These are phyloP conservation scores for Xerocomus minutiporus DNA, from an alignment of 1,284 basidiomycete genomes.

Conservation along the genomic window DNA sequence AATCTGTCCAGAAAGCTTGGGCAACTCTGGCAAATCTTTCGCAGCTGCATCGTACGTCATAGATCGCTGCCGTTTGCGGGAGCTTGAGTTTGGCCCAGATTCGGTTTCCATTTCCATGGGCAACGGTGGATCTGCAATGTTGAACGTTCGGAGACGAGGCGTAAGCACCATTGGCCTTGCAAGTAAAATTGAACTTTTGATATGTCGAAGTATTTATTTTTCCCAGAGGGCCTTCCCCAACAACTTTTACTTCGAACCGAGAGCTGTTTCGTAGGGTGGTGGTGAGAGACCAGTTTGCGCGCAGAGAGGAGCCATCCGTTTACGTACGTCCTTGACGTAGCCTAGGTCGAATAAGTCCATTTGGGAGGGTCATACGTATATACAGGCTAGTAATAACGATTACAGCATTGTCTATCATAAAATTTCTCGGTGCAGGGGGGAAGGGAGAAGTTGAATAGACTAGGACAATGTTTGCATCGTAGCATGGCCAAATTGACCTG, in stretches of 20 bases:
- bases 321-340: conserved; percentile 20
- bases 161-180: conserved; percentile 33
- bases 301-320: conserved; percentile 26
- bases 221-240: conserved; percentile 12
- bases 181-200: conserved; percentile 11
- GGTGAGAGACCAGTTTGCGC: conserved; percentile 22
- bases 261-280: conserved; percentile 13
- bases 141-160: conserved; percentile 34
- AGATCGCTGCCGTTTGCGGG: conserved; percentile 34
- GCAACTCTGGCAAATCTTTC: conserved; percentile 37
- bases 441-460: background rate
- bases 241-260: conserved; percentile 12
- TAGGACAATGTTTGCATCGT: conserved; percentile 8
- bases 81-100: conserved; percentile 19
- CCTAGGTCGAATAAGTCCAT: conserved; percentile 12
- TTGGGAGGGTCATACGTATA: background rate
- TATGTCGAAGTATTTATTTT: conserved; percentile 15
- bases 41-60: conserved; percentile 26
- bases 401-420: conserved; percentile 14
- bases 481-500: background rate
- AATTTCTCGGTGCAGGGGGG: background rate
- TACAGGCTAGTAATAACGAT: conserved; percentile 12
- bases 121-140: conserved; percentile 30
- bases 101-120: conserved; percentile 35
- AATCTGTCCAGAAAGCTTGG: conserved; percentile 46